phyloP scores from a whole-genome alignment of 805 yeast species.

The Suhomyces prunicola region DNA sequence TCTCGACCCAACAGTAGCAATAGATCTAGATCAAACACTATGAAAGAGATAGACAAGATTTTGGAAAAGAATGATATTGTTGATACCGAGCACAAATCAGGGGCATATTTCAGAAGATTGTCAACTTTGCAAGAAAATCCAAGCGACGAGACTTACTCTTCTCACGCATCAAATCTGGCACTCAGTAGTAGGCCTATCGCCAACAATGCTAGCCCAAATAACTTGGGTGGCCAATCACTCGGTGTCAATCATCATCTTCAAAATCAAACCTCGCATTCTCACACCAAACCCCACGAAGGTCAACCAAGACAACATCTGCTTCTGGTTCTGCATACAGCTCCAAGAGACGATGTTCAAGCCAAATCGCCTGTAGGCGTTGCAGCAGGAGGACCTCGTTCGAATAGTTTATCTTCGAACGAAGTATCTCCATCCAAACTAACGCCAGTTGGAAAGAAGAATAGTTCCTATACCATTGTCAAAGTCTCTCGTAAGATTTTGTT shows the following conservation, averaged over 20 bases:
- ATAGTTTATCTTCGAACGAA: constrained; percentile 8
- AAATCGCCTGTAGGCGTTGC: constrained; percentile 1
- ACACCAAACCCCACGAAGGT: constrained; percentile 1
- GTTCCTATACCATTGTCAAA: constrained; percentile 28
- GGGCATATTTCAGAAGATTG: constrained; percentile 62
- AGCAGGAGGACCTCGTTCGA: constrained; percentile 1
- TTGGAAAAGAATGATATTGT: constrained; percentile 36
- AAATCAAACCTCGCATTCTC: not conserved
- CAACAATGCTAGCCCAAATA: not conserved
- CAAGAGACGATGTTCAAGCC: not conserved
- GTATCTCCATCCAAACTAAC: constrained; percentile 9
- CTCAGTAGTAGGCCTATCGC: not conserved
- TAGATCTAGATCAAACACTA: constrained; percentile 35
- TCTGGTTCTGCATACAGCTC: not conserved
- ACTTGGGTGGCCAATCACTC: not conserved
- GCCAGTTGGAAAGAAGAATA: constrained; percentile 5
- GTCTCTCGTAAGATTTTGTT: constrained; percentile 61
- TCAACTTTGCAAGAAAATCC: constrained; percentile 60
- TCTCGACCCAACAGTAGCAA: constrained; percentile 13
- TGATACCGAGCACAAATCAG: constrained; percentile 49
- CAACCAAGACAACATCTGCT: constrained; percentile 5
- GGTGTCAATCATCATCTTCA: not conserved
- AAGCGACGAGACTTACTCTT: constrained; percentile 18
- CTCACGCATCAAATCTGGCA: not conserved
- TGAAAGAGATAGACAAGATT: constrained; percentile 33